Evolutionary conservation across 257 asterid species (phyloP).

Genomic region (Lycium ferocissimum): DNA sequence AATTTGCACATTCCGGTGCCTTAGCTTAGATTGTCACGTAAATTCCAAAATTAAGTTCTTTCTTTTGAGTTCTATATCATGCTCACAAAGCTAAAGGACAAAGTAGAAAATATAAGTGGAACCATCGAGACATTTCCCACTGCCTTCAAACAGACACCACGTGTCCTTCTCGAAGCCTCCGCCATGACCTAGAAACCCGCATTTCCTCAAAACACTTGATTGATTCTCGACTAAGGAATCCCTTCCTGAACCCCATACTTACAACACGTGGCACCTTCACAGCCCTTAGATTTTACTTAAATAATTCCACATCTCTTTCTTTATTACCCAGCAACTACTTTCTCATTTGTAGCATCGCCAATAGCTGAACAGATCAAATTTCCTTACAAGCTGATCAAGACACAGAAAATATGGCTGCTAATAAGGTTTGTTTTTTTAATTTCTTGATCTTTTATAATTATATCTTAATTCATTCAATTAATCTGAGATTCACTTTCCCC

Average conservation of each 20-base stretch:
- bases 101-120: background rate
- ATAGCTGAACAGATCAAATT: slow-evolving; percentile 10
- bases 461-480: background rate
- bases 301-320: background rate
- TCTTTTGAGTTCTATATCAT: background rate
- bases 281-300: background rate
- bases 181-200: background rate
- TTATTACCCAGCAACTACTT: background rate
- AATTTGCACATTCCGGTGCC: background rate
- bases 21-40: no score
- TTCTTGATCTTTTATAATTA: background rate
- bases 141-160: background rate
- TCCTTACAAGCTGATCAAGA: background rate
- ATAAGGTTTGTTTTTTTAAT: slow-evolving; percentile 12
- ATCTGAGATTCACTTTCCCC: background rate
- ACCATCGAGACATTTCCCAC: background rate
- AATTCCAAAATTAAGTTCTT: no score
- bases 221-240: slow-evolving; percentile 23
- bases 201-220: background rate
- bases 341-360: background rate
- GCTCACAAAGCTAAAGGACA: background rate
- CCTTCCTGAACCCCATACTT: background rate
- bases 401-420: background rate
- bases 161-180: slow-evolving; percentile 29
- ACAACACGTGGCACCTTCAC: slow-evolving; percentile 21